phyloP scores from a whole-genome alignment of 306 rosid species.

The Fagus crenata region DNA sequence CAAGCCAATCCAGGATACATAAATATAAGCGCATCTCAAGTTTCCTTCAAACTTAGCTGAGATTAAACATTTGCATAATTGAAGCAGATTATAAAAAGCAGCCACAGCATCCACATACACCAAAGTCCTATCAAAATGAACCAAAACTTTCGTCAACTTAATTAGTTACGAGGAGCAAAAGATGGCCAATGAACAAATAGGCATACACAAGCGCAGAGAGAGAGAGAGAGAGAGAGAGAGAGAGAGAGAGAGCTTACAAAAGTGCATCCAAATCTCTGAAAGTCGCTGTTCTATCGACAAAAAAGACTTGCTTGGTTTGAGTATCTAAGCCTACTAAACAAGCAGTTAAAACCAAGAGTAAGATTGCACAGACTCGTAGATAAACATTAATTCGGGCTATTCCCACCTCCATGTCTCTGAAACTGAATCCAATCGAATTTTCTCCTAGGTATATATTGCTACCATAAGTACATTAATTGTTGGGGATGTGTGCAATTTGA shows the following conservation, averaged over 20 bases:
- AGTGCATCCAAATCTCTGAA: slow-evolving; percentile 54
- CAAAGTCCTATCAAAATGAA: slow-evolving; percentile 40
- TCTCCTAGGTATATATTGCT: no score
- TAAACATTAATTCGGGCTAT: slow-evolving; percentile 36
- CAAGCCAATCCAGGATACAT: slow-evolving; percentile 56
- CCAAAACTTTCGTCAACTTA: background rate
- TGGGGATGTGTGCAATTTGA: no score
- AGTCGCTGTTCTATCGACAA: slow-evolving; percentile 47
- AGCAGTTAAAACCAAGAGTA: slow-evolving; percentile 42
- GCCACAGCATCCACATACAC: slow-evolving; percentile 50
- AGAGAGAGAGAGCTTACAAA: slow-evolving; percentile 37
- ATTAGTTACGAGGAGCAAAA: no score
- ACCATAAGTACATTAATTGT: no score
- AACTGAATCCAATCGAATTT: background rate
- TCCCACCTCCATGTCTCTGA: slow-evolving; percentile 31
- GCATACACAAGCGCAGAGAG: background rate
- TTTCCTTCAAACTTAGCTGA: slow-evolving; percentile 25
- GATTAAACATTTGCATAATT: slow-evolving; percentile 35
- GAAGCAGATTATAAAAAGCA: slow-evolving; percentile 69
- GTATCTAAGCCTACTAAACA: slow-evolving; percentile 57
- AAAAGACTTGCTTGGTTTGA: slow-evolving; percentile 46
- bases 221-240: background rate
- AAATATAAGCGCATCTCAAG: slow-evolving; percentile 19
- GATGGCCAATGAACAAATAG: background rate
- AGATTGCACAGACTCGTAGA: slow-evolving; percentile 49